A percentile compares a stretch with the other conserved stretches of the same genome.
These are phyloP conservation scores for Conringia planisiliqua DNA, from an alignment of 345 rosid species.

Conservation along the genomic window DNA sequence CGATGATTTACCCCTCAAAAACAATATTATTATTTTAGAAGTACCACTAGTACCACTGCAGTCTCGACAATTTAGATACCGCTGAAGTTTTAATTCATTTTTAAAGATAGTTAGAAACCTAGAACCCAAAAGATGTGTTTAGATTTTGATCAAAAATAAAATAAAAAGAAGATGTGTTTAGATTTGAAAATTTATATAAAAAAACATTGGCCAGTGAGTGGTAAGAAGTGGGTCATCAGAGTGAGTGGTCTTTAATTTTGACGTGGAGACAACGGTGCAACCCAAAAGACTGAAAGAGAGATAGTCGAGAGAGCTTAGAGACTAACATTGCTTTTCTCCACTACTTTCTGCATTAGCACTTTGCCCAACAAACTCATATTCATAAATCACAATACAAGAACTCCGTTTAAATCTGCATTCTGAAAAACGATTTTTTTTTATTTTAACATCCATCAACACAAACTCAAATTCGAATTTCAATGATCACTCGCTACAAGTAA, in stretches of 20 bases:
- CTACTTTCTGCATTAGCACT: not conserved
- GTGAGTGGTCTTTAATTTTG: slow-evolving; percentile 1
- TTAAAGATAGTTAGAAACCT: no score
- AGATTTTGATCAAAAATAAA: no score
- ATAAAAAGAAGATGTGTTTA: not conserved
- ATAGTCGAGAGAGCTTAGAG: not conserved
- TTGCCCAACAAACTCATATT: not conserved
- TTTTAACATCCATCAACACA: no score
- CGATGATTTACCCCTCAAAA: no score
- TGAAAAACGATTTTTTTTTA: no score
- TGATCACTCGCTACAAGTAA: no score
- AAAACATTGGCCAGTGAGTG: not conserved
- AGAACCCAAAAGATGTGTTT: not conserved
- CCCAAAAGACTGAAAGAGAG: not conserved
- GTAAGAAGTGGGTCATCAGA: not conserved
- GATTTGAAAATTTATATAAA: not conserved
- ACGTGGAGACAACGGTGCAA: slow-evolving; percentile 6
- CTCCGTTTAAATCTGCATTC: not conserved
- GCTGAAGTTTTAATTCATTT: no score
- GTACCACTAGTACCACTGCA: no score
- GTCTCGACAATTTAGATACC: no score
- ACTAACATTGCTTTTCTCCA: not conserved
- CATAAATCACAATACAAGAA: no score
- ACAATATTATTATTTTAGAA: no score
- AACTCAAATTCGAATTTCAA: no score